Percentiles rank a stretch among this genome's conserved stretches.
These are phyloP conservation scores for Heritiera fomes DNA, from an alignment of 345 rosid genomes.

Conservation along the genomic window DNA sequence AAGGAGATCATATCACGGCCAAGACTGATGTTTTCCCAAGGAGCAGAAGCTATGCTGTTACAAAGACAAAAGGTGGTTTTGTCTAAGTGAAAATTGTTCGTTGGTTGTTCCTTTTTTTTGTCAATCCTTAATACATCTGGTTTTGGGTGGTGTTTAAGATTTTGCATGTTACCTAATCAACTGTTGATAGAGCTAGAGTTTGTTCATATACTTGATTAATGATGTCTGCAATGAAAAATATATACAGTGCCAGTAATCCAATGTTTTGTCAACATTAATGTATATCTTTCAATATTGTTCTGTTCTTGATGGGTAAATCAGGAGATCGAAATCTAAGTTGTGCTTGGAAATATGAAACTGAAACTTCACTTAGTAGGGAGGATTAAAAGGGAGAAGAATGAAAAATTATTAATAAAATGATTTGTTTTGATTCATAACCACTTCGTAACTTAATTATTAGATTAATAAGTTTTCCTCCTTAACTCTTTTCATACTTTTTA, in stretches of 20 bases:
- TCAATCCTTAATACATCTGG: background rate
- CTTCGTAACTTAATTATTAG: too few species aligned
- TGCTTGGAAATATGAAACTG: background rate
- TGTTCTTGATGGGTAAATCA: background rate
- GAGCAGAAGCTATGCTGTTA: slow-evolving; percentile 49
- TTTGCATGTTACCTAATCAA: background rate
- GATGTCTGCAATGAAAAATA: background rate
- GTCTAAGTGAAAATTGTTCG: background rate
- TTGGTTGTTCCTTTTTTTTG: background rate
- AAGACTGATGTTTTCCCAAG: slow-evolving; percentile 29
- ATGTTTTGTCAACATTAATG: background rate
- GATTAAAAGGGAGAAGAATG: too few species aligned
- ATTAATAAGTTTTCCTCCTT: too few species aligned
- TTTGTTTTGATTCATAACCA: too few species aligned
- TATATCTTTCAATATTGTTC: background rate
- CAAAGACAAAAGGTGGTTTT: slow-evolving; percentile 21
- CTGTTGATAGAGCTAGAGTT: background rate
- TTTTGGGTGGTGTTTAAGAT: too few species aligned
- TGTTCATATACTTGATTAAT: background rate
- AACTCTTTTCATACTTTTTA: too few species aligned
- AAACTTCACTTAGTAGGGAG: too few species aligned
- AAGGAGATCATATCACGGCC: slow-evolving; percentile 30
- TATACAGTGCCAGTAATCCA: background rate
- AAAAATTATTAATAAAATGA: too few species aligned
- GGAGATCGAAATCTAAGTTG: background rate